Evolutionary conservation across 768 basidiomycete species (phyloP).

Genomic region (Auricularia sp.): DNA sequence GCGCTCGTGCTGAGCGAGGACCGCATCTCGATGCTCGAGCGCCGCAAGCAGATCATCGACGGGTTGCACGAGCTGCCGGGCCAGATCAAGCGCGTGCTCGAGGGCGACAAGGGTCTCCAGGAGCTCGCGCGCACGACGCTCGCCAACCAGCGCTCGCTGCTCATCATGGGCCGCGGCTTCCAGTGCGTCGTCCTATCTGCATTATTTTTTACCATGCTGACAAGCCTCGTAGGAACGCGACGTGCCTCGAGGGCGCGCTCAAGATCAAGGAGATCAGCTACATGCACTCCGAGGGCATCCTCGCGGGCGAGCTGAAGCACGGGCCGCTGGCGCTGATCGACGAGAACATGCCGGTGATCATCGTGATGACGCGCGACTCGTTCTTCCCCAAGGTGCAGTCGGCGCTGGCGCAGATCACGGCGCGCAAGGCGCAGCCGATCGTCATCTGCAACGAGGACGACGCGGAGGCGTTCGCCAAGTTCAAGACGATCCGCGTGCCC

Average conservation of each 20-base stretch:
- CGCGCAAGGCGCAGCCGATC: constrained; percentile 91
- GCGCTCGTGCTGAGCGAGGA: constrained; percentile 98
- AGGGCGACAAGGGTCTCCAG: constrained; percentile 66
- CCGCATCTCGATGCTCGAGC: constrained; percentile 83
- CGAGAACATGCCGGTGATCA: constrained; percentile 97
- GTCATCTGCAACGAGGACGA: constrained; percentile 94
- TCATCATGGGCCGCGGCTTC: constrained; percentile 97
- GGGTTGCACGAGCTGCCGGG: constrained; percentile 83
- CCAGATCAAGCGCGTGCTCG: constrained; percentile 82
- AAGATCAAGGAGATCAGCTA: constrained; percentile 99
- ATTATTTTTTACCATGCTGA: background rate
- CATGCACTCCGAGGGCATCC: constrained; percentile 82
- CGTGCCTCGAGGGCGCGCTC: constrained; percentile 93
- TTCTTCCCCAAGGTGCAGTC: constrained; percentile 97
- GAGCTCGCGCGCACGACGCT: constrained; percentile 72
- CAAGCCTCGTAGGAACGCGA: constrained; percentile 43
- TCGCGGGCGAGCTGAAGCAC: constrained; percentile 98
- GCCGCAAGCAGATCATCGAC: constrained; percentile 87
- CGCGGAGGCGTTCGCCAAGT: constrained; percentile 55
- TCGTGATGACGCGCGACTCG: constrained; percentile 98
- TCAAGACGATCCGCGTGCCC: constrained; percentile 87
- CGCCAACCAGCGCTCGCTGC: constrained; percentile 70
- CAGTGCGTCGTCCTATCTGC: constrained; percentile 46
- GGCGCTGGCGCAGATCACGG: constrained; percentile 93
- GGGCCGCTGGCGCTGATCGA: constrained; percentile 96